Percentiles rank a stretch among this genome's conserved stretches.
These are phyloP conservation scores for Fusarium staphyleae DNA, from an alignment of 2,329 filamentous ascomycete species.

Conservation along the genomic window DNA sequence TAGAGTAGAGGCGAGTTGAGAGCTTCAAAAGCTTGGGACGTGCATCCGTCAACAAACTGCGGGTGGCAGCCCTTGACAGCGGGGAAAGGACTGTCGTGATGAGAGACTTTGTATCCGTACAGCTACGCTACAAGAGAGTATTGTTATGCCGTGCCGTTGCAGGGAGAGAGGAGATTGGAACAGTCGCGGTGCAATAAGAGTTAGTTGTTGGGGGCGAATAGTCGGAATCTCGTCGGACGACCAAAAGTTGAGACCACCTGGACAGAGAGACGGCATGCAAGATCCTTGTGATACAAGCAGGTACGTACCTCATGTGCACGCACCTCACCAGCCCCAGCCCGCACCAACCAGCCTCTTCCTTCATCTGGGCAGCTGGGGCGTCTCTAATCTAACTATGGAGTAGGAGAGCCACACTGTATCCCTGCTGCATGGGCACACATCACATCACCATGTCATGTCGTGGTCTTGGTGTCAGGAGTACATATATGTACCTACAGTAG, in stretches of 20 bases:
- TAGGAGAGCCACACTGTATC: slow-evolving; percentile 4
- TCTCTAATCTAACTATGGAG: too few relatives aligned
- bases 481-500: background rate
- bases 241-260: slow-evolving; percentile 40
- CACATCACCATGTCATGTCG: slow-evolving; percentile 5
- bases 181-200: background rate
- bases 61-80: slow-evolving; percentile 26
- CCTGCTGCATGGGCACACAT: slow-evolving; percentile 14
- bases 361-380: too few relatives aligned
- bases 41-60: slow-evolving; percentile 30
- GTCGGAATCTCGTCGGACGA: slow-evolving; percentile 26
- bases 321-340: background rate
- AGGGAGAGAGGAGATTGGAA: slow-evolving; percentile 10
- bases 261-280: slow-evolving; percentile 29
- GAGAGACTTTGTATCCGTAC: slow-evolving; percentile 1
- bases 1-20: slow-evolving; percentile 15
- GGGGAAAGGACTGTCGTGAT: slow-evolving; percentile 14
- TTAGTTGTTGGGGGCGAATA: slow-evolving; percentile 34
- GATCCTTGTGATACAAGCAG: slow-evolving; percentile 32
- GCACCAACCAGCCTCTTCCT: slow-evolving; percentile 25
- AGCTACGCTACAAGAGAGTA: background rate
- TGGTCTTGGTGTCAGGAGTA: background rate
- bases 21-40: slow-evolving; percentile 27
- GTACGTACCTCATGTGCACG: slow-evolving; percentile 25
- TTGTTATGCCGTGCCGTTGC: background rate